These are phyloP conservation scores for Neurospora cerealis DNA, from an alignment of 495 filamentous ascomycete species.

Conservation along the genomic window DNA sequence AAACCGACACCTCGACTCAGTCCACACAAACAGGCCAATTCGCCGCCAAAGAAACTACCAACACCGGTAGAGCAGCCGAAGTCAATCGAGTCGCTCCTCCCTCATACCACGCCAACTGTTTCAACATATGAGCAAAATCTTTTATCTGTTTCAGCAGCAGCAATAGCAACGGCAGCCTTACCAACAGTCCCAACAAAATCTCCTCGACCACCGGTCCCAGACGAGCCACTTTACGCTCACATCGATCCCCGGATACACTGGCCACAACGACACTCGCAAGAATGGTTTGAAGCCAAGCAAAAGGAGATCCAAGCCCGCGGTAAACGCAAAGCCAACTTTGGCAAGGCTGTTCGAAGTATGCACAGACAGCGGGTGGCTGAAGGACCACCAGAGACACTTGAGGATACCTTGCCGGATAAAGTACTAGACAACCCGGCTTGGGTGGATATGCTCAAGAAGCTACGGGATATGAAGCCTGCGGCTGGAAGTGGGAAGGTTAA, in stretches of 20 bases:
- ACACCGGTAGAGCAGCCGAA: neutral
- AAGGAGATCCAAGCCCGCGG: constrained; percentile 33
- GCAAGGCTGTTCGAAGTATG: constrained; percentile 26
- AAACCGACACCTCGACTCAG: neutral
- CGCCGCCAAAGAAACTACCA: neutral
- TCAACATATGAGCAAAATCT: neutral
- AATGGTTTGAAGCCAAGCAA: constrained; percentile 31
- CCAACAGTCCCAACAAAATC: neutral
- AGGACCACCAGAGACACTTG: constrained; percentile 3
- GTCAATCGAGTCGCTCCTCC: neutral
- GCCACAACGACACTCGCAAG: constrained; percentile 23
- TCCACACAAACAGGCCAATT: neutral
- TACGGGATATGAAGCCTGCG: neutral
- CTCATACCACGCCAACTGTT: neutral
- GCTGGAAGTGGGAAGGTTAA: neutral
- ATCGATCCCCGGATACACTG: constrained; percentile 38
- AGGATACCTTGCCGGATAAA: constrained; percentile 19
- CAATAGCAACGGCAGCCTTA: constrained; percentile 1
- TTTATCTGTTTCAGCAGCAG: constrained; percentile 2
- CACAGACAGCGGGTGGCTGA: constrained; percentile 17
- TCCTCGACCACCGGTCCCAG: neutral
- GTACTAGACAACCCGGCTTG: constrained; percentile 18
- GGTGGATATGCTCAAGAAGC: constrained; percentile 5
- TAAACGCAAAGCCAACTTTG: constrained; percentile 30
- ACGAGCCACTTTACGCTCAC: constrained; percentile 15